Evolutionary conservation across 768 basidiomycete genomes (phyloP), one percentile per base, ranked within the genome.

Genomic region (Boletellus ananas): DNA sequence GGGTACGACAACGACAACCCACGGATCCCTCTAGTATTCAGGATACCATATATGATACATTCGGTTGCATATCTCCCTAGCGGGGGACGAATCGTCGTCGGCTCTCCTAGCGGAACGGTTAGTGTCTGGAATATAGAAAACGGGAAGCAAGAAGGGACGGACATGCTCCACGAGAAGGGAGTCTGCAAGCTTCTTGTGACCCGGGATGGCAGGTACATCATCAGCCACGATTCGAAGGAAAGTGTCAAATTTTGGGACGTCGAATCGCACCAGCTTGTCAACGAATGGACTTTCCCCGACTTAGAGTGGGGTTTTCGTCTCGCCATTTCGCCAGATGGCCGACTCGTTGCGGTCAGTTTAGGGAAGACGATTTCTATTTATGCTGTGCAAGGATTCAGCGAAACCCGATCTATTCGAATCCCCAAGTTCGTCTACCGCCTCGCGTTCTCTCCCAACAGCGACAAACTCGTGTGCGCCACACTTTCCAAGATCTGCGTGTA

Each of bases 271-370:
- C 16, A 14, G 9, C 38, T 45, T 12, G 7, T 40, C 31, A 34
- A 17, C 20, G 38, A 36, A 27, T 41, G 31, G 50, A 25, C 16
- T 17, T 37, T 20, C 9, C 35, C 18, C 11, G n/a, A 17, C 1
- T 1, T n/a, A n/a, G n/a, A n/a, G 1, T 0, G 6, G 5, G 2
- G 0, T n/a, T n/a, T n/a, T n/a, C n/a, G 1, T 6, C 14, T 44
- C 13, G 7, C 38, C 13, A 29, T 52, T 18, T 52, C 51, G 6
- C 41, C 46, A 3, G 51, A 52, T n/a, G 46, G 34, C 20, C 45
- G 37, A 43, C 25, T 48, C 9, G 21, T 47, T 3, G 39, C 45
- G 3, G 16, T 33, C 3, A 18, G 17, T 6, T 25, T 6, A 5
- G n/a, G 23, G 8, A 4, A 12, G 0, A 13, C 6, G 4, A 16